A percentile compares a stretch with the other conserved stretches of the same genome.
Evolutionary conservation across 148 eudicot species (phyloP).

Genomic region (Rhododendron griersonianum): DNA sequence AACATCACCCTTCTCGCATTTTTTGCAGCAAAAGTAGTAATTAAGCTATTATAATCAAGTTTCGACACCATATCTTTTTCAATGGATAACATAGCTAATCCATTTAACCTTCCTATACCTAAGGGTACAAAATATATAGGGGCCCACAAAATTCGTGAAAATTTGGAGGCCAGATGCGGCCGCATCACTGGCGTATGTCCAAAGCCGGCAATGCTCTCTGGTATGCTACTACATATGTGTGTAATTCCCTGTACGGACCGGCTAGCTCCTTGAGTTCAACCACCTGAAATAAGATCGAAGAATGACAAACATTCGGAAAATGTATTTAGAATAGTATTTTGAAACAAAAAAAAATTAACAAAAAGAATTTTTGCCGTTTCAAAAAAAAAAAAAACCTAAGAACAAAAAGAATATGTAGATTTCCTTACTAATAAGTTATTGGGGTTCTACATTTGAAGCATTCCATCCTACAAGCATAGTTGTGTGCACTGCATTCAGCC

Average conservation of each 20-base stretch:
- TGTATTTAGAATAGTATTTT: not conserved
- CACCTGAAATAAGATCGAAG: not conserved
- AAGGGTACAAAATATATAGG: too few relatives aligned
- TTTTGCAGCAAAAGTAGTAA: too few relatives aligned
- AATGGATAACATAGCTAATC: too few relatives aligned
- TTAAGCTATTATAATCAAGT: too few relatives aligned
- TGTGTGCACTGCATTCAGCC: constrained; percentile 58
- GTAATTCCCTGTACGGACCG: not conserved
- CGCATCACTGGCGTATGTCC: too few relatives aligned
- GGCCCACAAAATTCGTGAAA: too few relatives aligned
- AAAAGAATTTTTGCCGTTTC: not conserved
- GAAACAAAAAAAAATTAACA: not conserved
- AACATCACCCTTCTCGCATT: too few relatives aligned
- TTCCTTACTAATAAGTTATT: constrained; percentile 28
- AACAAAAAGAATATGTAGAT: not conserved
- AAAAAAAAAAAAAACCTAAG: not conserved
- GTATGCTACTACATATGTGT: too few relatives aligned
- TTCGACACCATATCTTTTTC: too few relatives aligned
- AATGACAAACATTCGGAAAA: not conserved
- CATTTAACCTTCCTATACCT: too few relatives aligned
- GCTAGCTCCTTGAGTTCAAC: not conserved
- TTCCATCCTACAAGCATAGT: constrained; percentile 63
- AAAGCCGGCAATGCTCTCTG: too few relatives aligned
- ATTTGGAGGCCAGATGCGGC: too few relatives aligned
- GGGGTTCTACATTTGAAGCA: constrained; percentile 56